phyloP scores from a whole-genome alignment of 1,139 yeast species.

The Diutina pseudorugosa region DNA sequence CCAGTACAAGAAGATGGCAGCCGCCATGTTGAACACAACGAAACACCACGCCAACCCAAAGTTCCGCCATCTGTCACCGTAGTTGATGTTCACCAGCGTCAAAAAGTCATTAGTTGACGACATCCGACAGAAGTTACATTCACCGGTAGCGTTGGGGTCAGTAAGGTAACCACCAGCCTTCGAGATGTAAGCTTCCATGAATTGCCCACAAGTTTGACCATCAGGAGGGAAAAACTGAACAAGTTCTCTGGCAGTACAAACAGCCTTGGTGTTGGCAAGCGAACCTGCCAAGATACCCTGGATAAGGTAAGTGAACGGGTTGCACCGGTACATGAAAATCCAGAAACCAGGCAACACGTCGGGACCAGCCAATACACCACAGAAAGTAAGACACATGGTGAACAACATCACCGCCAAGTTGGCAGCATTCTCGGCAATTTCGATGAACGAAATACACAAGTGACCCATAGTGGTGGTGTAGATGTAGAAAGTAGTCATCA shows the following conservation, averaged over 20 bases:
- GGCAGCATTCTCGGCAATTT: slow-evolving; percentile 29
- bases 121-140: slow-evolving; percentile 42
- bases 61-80: slow-evolving; percentile 54
- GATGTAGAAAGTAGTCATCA: slow-evolving; percentile 33
- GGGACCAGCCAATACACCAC: slow-evolving; percentile 44
- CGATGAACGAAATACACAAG: slow-evolving; percentile 24
- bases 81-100: slow-evolving; percentile 25
- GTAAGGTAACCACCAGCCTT: slow-evolving; percentile 39
- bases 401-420: slow-evolving; percentile 35
- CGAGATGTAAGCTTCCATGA: slow-evolving; percentile 31
- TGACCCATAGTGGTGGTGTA: slow-evolving; percentile 31
- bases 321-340: slow-evolving; percentile 43
- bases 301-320: slow-evolving; percentile 46
- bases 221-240: slow-evolving; percentile 37
- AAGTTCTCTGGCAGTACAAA: slow-evolving; percentile 40
- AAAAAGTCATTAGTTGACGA: slow-evolving; percentile 40
- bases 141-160: slow-evolving; percentile 27
- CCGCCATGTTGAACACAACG: slow-evolving; percentile 13
- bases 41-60: slow-evolving; percentile 38
- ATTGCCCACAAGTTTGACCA: slow-evolving; percentile 53
- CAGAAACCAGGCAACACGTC: slow-evolving; percentile 41
- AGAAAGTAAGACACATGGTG: slow-evolving; percentile 28
- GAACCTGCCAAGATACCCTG: slow-evolving; percentile 35
- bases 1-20: slow-evolving; percentile 15
- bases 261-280: slow-evolving; percentile 30